A percentile compares a stretch with the other conserved stretches of the same genome.
Conservation (phyloP, 306 rosid genomes). For the Phaseolus lunatus region DNA sequence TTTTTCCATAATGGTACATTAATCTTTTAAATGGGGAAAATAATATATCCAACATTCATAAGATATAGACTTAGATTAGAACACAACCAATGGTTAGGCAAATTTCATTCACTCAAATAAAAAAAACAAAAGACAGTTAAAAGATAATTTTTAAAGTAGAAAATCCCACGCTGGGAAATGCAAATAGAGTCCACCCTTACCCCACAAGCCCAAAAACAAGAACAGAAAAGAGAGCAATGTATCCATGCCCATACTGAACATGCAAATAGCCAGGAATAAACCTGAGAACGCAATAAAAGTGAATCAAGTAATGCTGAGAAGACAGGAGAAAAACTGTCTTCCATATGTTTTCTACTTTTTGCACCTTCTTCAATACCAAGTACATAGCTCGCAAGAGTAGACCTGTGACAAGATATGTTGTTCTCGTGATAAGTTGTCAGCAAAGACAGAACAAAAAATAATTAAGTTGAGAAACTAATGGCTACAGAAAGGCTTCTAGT, state of each 20-base stretch:
- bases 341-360: slow-evolving; percentile 62
- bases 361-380: slow-evolving; percentile 76
- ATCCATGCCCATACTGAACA: slow-evolving; percentile 9
- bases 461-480: slow-evolving; percentile 34
- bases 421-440: slow-evolving; percentile 26
- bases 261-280: slow-evolving; percentile 55
- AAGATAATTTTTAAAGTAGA: slow-evolving; percentile 24
- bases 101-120: not conserved
- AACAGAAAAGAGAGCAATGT: not conserved
- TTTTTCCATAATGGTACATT: slow-evolving; percentile 22
- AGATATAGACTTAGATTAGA: slow-evolving; percentile 8
- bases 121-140: slow-evolving; percentile 30
- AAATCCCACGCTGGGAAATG: not conserved
- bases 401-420: slow-evolving; percentile 65
- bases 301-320: slow-evolving; percentile 87
- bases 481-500: slow-evolving; percentile 29
- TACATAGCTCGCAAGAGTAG: slow-evolving; percentile 81
- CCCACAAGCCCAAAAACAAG: not conserved
- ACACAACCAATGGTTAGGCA: slow-evolving; percentile 12
- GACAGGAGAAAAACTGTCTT: slow-evolving; percentile 75
- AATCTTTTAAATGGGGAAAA: slow-evolving; percentile 37
- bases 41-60: slow-evolving; percentile 38
- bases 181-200: not conserved
- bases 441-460: slow-evolving; percentile 6
- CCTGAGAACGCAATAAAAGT: slow-evolving; percentile 88